A percentile compares a stretch with the other conserved stretches of the same genome.
phyloP scores from a whole-genome alignment of 2,329 filamentous ascomycete species.

The Penicillium janthinellum region DNA sequence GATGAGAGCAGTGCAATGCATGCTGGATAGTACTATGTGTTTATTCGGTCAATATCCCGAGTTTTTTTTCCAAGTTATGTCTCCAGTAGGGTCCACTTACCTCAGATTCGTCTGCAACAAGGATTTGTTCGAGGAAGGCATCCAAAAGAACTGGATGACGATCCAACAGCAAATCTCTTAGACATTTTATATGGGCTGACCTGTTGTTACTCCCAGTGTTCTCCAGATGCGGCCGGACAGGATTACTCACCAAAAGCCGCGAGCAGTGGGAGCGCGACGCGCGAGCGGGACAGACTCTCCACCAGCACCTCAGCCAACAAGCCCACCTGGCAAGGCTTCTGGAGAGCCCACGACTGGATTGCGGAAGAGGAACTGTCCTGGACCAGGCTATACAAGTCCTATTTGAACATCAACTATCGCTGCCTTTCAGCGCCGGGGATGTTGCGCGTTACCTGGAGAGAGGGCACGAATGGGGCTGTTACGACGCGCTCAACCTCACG shows the following conservation, averaged over 20 bases:
- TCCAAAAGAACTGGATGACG: slow-evolving; percentile 40
- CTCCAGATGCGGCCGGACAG: no score
- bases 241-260: slow-evolving; percentile 48
- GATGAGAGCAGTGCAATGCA: slow-evolving; percentile 40
- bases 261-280: slow-evolving; percentile 54
- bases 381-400: slow-evolving; percentile 36
- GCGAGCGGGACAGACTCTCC: slow-evolving; percentile 54
- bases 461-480: slow-evolving; percentile 53
- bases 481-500: slow-evolving; percentile 52
- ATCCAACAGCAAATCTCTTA: slow-evolving; percentile 38
- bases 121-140: slow-evolving; percentile 35
- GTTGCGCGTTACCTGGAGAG: slow-evolving; percentile 47
- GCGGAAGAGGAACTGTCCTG: slow-evolving; percentile 33
- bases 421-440: slow-evolving; percentile 6
- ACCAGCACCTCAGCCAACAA: slow-evolving; percentile 50
- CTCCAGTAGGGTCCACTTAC: slow-evolving; percentile 24
- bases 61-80: neutral
- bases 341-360: slow-evolving; percentile 51
- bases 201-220: slow-evolving; percentile 7
- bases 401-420: slow-evolving; percentile 4
- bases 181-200: slow-evolving; percentile 30
- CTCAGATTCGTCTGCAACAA: slow-evolving; percentile 31
- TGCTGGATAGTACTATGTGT: slow-evolving; percentile 31
- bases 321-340: slow-evolving; percentile 53
- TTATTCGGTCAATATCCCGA: neutral